Evolutionary conservation across 2,329 filamentous ascomycete species (phyloP).

Genomic region (Alternaria panax): DNA sequence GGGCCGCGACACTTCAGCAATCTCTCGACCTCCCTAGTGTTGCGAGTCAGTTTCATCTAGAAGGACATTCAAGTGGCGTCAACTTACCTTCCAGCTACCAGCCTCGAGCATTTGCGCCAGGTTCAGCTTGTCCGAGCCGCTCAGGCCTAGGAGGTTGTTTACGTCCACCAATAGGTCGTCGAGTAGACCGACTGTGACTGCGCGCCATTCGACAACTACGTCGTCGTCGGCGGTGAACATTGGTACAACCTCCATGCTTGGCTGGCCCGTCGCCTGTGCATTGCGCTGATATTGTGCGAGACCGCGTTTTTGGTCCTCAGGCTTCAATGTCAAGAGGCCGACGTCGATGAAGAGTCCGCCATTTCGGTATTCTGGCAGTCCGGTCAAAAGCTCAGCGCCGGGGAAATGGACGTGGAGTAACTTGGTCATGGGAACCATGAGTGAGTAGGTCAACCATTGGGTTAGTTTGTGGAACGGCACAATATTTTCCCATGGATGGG

Average conservation of each 20-base stretch:
- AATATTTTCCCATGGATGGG: constrained; percentile 78
- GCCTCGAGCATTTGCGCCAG: constrained; percentile 92
- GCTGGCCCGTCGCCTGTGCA: constrained; percentile 73
- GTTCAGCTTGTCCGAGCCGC: constrained; percentile 73
- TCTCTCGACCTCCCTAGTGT: constrained; percentile 82
- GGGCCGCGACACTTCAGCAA: constrained; percentile 92
- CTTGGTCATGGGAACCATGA: constrained; percentile 89
- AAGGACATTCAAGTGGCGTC: background rate
- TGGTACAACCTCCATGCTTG: constrained; percentile 75
- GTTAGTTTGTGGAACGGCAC: constrained; percentile 90
- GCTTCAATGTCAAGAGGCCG: constrained; percentile 79
- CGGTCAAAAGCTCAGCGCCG: constrained; percentile 83
- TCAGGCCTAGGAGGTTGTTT: constrained; percentile 71
- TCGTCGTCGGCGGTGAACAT: constrained; percentile 77
- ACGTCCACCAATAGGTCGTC: constrained; percentile 75
- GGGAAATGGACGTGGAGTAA: constrained; percentile 82
- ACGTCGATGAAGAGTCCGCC: constrained; percentile 88
- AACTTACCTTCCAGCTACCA: constrained; percentile 92
- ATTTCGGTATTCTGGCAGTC: constrained; percentile 90
- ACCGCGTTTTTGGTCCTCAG: constrained; percentile 72
- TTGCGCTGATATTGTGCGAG: constrained; percentile 74
- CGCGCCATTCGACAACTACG: constrained; percentile 81
- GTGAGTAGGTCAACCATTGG: constrained; percentile 92
- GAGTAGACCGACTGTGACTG: constrained; percentile 75
- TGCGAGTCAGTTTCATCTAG: constrained; percentile 17